Conservation (phyloP, 139 green algal genomes). For the Yamagishiella unicocca region DNA sequence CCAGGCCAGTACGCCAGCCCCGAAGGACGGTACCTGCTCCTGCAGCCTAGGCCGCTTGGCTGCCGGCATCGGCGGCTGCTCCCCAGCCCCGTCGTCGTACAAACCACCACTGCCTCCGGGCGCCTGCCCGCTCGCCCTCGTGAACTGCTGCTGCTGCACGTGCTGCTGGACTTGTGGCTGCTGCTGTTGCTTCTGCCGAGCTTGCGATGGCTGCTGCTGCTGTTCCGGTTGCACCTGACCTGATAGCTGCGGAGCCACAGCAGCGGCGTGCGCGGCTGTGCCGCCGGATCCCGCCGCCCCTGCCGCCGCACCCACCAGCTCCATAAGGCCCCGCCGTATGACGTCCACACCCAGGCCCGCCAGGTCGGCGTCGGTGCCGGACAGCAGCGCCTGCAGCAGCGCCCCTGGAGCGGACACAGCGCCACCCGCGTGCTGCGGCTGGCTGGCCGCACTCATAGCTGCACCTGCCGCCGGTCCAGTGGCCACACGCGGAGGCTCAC, state of each 20-base stretch:
- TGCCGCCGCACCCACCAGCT: neutral
- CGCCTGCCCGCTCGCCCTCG: neutral
- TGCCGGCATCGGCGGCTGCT: neutral
- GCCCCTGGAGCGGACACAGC: no score
- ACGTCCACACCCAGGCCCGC: neutral
- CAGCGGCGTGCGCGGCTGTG: no score
- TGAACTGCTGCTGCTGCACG: neutral
- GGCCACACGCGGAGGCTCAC: no score
- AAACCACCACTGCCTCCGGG: no score
- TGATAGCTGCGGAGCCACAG: neutral
- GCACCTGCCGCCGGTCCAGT: neutral
- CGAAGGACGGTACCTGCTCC: no score
- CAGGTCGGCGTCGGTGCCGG: neutral
- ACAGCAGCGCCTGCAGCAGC: slow-evolving; percentile 5
- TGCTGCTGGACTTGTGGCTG: neutral
- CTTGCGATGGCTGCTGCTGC: neutral
- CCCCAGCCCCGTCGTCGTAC: no score
- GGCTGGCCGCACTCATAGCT: no score
- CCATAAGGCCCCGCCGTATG: neutral
- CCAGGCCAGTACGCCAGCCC: no score
- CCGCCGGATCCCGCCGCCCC: neutral
- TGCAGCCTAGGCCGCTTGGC: neutral
- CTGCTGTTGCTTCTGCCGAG: neutral
- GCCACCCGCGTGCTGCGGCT: no score
- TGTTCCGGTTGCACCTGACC: neutral